A percentile compares a stretch with the other conserved stretches of the same genome.
These are phyloP conservation scores for Platismatia glauca DNA, from an alignment of 495 filamentous ascomycete genomes.

Conservation along the genomic window DNA sequence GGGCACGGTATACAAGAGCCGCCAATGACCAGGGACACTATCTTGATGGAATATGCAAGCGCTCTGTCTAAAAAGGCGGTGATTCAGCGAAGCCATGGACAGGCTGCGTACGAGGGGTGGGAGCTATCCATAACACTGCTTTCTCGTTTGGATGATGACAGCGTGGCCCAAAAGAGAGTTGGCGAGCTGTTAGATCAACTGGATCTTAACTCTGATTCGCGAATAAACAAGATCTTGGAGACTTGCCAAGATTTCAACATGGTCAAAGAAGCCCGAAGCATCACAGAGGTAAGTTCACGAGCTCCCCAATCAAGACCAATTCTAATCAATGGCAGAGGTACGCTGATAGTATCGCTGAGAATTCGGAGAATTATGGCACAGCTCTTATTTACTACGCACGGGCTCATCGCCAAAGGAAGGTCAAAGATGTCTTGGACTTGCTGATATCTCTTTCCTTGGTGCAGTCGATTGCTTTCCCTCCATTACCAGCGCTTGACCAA, in stretches of 20 bases:
- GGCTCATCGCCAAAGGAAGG: slow-evolving; percentile 61
- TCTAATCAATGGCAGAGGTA: slow-evolving; percentile 49
- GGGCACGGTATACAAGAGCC: slow-evolving; percentile 39
- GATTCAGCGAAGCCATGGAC: slow-evolving; percentile 28
- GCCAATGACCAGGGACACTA: slow-evolving; percentile 50
- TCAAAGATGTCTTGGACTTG: slow-evolving; percentile 73
- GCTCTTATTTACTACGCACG: slow-evolving; percentile 81
- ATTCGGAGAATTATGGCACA: slow-evolving; percentile 64
- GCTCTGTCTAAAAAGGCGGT: slow-evolving; percentile 39
- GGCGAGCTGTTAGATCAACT: slow-evolving; percentile 54
- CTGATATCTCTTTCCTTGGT: slow-evolving; percentile 78
- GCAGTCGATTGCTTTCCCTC: slow-evolving; percentile 70
- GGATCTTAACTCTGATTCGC: slow-evolving; percentile 51
- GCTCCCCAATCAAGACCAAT: slow-evolving; percentile 8
- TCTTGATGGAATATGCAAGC: slow-evolving; percentile 63
- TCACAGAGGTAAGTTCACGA: slow-evolving; percentile 60
- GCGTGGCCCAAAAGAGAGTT: slow-evolving; percentile 57
- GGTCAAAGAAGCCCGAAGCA: slow-evolving; percentile 57
- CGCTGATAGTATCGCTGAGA: slow-evolving; percentile 58
- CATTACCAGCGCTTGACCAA: slow-evolving; percentile 55
- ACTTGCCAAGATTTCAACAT: slow-evolving; percentile 63
- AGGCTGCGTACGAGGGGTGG: slow-evolving; percentile 60
- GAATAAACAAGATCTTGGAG: slow-evolving; percentile 66
- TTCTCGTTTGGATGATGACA: slow-evolving; percentile 58
- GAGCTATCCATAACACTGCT: slow-evolving; percentile 72